A percentile compares a stretch with the other conserved stretches of the same genome.
Evolutionary conservation across 192 early-diverging fungal species (phyloP).

Genomic region (Geranomyces michiganensis): DNA sequence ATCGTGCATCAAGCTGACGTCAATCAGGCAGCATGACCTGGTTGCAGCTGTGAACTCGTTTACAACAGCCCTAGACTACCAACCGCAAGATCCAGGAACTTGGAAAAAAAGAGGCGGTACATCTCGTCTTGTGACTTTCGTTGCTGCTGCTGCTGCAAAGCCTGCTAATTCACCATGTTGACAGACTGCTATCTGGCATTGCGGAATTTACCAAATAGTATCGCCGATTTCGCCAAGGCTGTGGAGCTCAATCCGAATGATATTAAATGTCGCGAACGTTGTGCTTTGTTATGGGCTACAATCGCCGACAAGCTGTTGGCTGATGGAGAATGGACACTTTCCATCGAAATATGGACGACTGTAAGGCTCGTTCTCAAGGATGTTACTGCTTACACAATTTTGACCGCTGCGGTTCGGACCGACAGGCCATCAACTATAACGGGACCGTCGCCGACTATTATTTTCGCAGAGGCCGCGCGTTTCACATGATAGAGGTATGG

Average conservation of each 20-base stretch:
- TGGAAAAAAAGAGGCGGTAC: conserved; percentile 47
- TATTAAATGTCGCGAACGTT: conserved; percentile 30
- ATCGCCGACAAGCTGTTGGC: conserved; percentile 28
- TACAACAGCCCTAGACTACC: conserved; percentile 38
- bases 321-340: conserved; percentile 32
- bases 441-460: conserved; percentile 18
- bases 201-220: conserved; percentile 7
- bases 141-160: neutral
- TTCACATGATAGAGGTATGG: conserved; percentile 16
- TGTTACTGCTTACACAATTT: no score
- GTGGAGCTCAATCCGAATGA: conserved; percentile 35
- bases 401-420: neutral
- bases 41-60: conserved; percentile 34
- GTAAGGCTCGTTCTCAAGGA: neutral
- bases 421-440: conserved; percentile 38
- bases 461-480: conserved; percentile 24
- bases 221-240: conserved; percentile 26
- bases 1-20: neutral
- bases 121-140: neutral
- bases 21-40: neutral
- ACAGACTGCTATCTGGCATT: conserved; percentile 36
- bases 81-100: conserved; percentile 34
- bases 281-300: conserved; percentile 32
- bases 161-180: neutral
- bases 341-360: conserved; percentile 27